phyloP scores from a whole-genome alignment of 148 eudicot species.

The Rhododendron ovatum region DNA sequence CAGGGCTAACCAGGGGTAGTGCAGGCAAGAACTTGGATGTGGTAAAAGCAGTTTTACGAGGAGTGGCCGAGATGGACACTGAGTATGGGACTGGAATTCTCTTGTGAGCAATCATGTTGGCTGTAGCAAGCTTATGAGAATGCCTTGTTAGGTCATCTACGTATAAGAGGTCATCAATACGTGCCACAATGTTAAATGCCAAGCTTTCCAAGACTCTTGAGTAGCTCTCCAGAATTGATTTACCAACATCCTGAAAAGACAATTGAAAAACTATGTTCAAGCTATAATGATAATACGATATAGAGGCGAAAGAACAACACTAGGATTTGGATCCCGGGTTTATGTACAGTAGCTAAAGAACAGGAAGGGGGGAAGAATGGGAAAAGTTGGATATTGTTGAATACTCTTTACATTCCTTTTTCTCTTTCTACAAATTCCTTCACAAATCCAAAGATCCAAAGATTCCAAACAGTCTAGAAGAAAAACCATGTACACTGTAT shows the following conservation, averaged over 20 bases:
- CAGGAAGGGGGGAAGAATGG: not conserved
- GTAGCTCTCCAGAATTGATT: constrained; percentile 78
- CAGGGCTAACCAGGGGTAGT: not conserved
- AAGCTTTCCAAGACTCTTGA: constrained; percentile 80
- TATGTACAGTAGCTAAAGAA: not conserved
- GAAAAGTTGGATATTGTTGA: no score
- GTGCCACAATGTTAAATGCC: constrained; percentile 65
- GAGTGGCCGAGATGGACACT: constrained; percentile 35
- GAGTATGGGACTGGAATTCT: constrained; percentile 15
- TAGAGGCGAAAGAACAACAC: not conserved
- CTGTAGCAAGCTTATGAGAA: constrained; percentile 2
- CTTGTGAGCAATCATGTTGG: not conserved
- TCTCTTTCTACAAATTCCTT: not conserved
- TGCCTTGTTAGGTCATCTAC: constrained; percentile 9
- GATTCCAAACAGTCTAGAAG: no score
- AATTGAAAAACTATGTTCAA: not conserved
- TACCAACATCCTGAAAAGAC: constrained; percentile 64
- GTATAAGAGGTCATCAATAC: constrained; percentile 60
- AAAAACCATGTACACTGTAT: no score
- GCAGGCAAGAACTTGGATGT: constrained; percentile 31
- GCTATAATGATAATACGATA: not conserved
- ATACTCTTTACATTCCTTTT: not conserved
- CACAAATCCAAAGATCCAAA: not conserved
- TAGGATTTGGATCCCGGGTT: not conserved
- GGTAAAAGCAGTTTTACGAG: constrained; percentile 1